phyloP scores from a whole-genome alignment of 2,329 filamentous ascomycete species.

The Monilinia fructigena region DNA sequence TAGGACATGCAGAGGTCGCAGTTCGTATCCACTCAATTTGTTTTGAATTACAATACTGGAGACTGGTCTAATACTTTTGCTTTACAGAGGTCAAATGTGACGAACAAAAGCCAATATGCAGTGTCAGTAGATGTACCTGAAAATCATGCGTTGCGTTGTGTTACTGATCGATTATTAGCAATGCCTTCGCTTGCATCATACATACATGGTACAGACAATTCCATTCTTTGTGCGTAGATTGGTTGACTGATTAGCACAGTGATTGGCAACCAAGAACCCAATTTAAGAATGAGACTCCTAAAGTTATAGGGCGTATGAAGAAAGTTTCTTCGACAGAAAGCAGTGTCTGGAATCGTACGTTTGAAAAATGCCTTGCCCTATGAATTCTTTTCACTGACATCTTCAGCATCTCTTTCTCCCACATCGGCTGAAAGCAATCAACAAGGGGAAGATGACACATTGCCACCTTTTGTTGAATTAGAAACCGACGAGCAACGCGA shows the following conservation, averaged over 20 bases:
- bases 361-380: not conserved
- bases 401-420: slow-evolving; percentile 7
- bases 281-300: slow-evolving; percentile 54
- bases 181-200: not conserved
- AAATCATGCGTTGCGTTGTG: not conserved
- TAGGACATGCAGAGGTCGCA: slow-evolving; percentile 21
- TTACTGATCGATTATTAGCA: slow-evolving; percentile 8
- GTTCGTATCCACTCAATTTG: slow-evolving; percentile 1
- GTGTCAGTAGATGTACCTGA: not conserved
- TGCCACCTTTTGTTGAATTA: slow-evolving; percentile 54
- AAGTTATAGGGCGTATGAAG: slow-evolving; percentile 51
- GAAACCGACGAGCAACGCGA: slow-evolving; percentile 58
- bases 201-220: not conserved
- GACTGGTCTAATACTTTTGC: not conserved
- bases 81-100: slow-evolving; percentile 21
- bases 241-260: slow-evolving; percentile 34
- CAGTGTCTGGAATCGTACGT: slow-evolving; percentile 56
- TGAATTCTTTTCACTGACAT: not conserved
- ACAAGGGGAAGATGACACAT: slow-evolving; percentile 43
- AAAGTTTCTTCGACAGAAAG: slow-evolving; percentile 52
- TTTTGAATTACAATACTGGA: not conserved
- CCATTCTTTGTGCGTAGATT: not conserved
- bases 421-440: not conserved
- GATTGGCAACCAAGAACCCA: slow-evolving; percentile 57
- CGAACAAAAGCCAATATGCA: slow-evolving; percentile 1